Evolutionary conservation across 2,329 filamentous ascomycete genomes (phyloP), one percentile per base, ranked within the genome.

Genomic region (Endoconidiophora polonica): DNA sequence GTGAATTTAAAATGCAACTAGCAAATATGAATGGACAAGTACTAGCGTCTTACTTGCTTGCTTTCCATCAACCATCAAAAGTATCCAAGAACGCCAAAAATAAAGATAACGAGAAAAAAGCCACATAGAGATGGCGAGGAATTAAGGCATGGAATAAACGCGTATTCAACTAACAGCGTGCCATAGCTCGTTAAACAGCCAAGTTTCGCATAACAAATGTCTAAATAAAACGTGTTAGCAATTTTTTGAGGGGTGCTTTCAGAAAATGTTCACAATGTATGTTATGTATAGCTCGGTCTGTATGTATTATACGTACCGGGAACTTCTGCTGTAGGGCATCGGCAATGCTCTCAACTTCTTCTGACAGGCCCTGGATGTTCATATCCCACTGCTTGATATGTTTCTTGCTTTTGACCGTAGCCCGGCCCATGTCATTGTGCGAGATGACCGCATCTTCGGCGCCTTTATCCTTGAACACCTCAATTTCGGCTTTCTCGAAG

Each of bases 311-410:
- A 63, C 65, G 56, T 57, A 70, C 82, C 20, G 91, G 87, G 63
- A 90, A 86, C 60, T 85, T 77, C 56, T 77, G 77, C 62, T 91
- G 83, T 56, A 96, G 72, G 57, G 81, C 75, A 41, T 85, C 86
- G 14, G 86, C 85, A 54, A 93, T 79, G 57, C 80, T 82, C 66
- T 95, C 90, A 4, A 94, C 84, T 61, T 94, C 86, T 63, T 96
- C 87, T 2, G 88, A 81, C 50, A 96, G 63, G 24, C 79, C 80
- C 62, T 90, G 81, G 18, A 96, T 86, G 58, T 93, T 93, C 29
- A 76, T 73, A 64, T 96, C 90, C 90, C 90, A 96, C 58, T 81
- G 76, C 43, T 85, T 76, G 63, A 94, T 73, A 65, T 87, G 81
- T 62, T 74, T 77, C 52, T 77, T 81, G 2, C 79, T 74, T 3